phyloP scores from a whole-genome alignment of 1,284 basidiomycete genomes.

The Ceraceosorus bombacis region DNA sequence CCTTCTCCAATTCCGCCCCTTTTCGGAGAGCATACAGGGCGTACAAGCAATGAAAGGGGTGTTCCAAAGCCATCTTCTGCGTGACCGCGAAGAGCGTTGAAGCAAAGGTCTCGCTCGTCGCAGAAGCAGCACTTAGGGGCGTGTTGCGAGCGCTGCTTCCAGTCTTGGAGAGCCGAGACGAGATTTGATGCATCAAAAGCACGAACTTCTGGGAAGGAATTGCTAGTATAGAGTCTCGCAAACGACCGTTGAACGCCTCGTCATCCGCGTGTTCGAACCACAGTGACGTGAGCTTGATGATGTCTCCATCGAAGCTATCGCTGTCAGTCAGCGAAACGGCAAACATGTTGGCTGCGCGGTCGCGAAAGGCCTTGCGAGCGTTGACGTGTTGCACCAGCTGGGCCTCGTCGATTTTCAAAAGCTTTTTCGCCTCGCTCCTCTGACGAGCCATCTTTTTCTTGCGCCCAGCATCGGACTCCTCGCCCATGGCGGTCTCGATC shows the following conservation, averaged over 20 bases:
- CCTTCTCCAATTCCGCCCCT: slow-evolving; percentile 12
- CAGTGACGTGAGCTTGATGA: slow-evolving; percentile 75
- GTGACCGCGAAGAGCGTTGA: slow-evolving; percentile 62
- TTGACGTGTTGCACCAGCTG: slow-evolving; percentile 20
- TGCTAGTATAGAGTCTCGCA: slow-evolving; percentile 56
- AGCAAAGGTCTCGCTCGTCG: slow-evolving; percentile 54
- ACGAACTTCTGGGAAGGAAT: slow-evolving; percentile 86
- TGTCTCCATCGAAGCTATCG: slow-evolving; percentile 64
- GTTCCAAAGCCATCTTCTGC: slow-evolving; percentile 70
- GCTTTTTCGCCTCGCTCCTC: slow-evolving; percentile 21
- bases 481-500: slow-evolving; percentile 53
- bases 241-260: slow-evolving; percentile 54
- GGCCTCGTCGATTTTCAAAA: slow-evolving; percentile 23
- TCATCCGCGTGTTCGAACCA: slow-evolving; percentile 81
- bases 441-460: slow-evolving; percentile 20
- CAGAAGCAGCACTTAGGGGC: slow-evolving; percentile 24
- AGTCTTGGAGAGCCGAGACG: slow-evolving; percentile 63
- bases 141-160: slow-evolving; percentile 13
- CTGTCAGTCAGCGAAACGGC: slow-evolving; percentile 64
- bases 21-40: slow-evolving; percentile 64
- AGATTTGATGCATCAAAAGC: slow-evolving; percentile 81
- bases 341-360: slow-evolving; percentile 73
- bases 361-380: slow-evolving; percentile 58
- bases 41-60: slow-evolving; percentile 88
- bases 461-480: slow-evolving; percentile 14